These are phyloP conservation scores for Saccharomycopsis synnaedendra DNA, from an alignment of 805 yeast genomes.

Conservation along the genomic window DNA sequence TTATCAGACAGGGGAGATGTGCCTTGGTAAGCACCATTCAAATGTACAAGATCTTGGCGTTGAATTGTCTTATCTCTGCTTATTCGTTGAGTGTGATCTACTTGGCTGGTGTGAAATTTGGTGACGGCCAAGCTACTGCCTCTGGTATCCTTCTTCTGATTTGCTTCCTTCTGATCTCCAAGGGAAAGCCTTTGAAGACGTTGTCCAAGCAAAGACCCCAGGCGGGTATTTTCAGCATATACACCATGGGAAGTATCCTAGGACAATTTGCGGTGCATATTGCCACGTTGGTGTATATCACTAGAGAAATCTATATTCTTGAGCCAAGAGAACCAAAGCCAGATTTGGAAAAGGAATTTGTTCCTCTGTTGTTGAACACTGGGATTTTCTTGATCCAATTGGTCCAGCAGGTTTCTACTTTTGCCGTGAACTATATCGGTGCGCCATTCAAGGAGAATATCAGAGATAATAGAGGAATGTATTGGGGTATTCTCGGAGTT, in stretches of 20 bases:
- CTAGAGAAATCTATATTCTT: slow-evolving; percentile 67
- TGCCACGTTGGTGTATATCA: slow-evolving; percentile 67
- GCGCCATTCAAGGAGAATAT: slow-evolving; percentile 91
- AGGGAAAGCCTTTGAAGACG: slow-evolving; percentile 84
- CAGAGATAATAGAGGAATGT: slow-evolving; percentile 90
- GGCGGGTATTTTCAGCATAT: slow-evolving; percentile 88
- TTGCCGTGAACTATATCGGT: slow-evolving; percentile 96
- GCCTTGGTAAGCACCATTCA: slow-evolving; percentile 95
- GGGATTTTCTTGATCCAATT: slow-evolving; percentile 91
- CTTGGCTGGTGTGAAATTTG: slow-evolving; percentile 95
- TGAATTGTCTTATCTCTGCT: slow-evolving; percentile 94
- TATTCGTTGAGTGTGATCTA: slow-evolving; percentile 89
- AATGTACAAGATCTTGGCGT: slow-evolving; percentile 95
- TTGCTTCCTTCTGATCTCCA: slow-evolving; percentile 90
- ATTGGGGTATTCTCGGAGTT: slow-evolving; percentile 86
- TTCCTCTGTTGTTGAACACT: slow-evolving; percentile 87
- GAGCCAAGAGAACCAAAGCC: slow-evolving; percentile 91
- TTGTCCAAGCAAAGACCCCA: slow-evolving; percentile 92
- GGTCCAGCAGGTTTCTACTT: slow-evolving; percentile 94
- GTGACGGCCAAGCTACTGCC: slow-evolving; percentile 95
- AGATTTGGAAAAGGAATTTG: slow-evolving; percentile 80
- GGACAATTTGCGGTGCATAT: slow-evolving; percentile 96
- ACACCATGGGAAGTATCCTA: slow-evolving; percentile 95
- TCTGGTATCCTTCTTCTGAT: slow-evolving; percentile 89
- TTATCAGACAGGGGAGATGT: slow-evolving; percentile 96